phyloP scores from a whole-genome alignment of 1,139 yeast species.

The Saccharomyces hybrid region DNA sequence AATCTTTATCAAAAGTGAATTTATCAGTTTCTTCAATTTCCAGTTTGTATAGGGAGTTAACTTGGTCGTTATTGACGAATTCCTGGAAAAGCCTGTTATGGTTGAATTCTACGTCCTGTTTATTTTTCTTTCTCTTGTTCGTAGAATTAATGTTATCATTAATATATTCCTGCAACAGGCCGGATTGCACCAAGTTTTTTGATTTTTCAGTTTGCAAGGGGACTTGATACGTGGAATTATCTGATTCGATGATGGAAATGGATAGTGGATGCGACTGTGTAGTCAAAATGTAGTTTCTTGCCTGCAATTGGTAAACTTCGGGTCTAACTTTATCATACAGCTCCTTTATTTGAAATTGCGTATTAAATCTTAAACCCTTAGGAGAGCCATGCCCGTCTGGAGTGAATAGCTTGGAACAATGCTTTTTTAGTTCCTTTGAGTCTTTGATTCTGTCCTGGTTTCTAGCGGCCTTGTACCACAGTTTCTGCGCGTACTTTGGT shows the following conservation, averaged over 20 bases:
- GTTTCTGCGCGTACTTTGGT: slow-evolving; percentile 8
- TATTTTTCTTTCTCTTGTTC: not conserved
- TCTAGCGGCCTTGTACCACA: slow-evolving; percentile 10
- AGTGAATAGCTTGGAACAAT: slow-evolving; percentile 2
- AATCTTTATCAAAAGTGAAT: slow-evolving; percentile 11
- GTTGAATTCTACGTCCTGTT: slow-evolving; percentile 9
- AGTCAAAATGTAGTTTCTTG: slow-evolving; percentile 16
- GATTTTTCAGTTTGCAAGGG: slow-evolving; percentile 6
- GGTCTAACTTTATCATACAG: slow-evolving; percentile 16
- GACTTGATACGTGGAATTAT: slow-evolving; percentile 10
- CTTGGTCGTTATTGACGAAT: slow-evolving; percentile 14
- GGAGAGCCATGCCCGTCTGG: not conserved
- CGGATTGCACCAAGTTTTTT: slow-evolving; percentile 12
- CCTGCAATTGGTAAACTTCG: slow-evolving; percentile 22
- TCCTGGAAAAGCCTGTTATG: slow-evolving; percentile 7
- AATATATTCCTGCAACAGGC: slow-evolving; percentile 8
- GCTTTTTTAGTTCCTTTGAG: slow-evolving; percentile 2
- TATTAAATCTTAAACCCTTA: slow-evolving; percentile 6
- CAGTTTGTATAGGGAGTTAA: slow-evolving; percentile 6
- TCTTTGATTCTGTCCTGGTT: slow-evolving; percentile 4
- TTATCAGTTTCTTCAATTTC: slow-evolving; percentile 8
- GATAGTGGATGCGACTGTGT: slow-evolving; percentile 15
- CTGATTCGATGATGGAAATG: slow-evolving; percentile 13
- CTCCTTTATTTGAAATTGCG: slow-evolving; percentile 7
- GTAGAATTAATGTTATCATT: not conserved